Percentiles rank a stretch among this genome's conserved stretches.
Conservation (phyloP, 225 moss, liverwort and hornwort genomes). For the Physcomitrellopsis africana region DNA sequence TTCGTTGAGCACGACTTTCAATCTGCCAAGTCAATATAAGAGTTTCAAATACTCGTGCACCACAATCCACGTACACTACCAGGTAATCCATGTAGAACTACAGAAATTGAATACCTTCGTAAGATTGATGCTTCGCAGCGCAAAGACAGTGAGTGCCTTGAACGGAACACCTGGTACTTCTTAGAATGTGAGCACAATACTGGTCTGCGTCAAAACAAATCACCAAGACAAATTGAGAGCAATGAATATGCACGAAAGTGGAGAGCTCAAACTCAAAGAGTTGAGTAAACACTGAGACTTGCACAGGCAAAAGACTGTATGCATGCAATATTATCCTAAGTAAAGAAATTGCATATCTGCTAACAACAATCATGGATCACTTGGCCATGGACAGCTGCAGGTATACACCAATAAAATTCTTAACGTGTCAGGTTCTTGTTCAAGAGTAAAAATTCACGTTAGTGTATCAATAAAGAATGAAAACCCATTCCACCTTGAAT, state of each 20-base stretch:
- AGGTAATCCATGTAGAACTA: slow-evolving; percentile 4
- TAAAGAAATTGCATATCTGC: background rate
- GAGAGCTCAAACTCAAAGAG: background rate
- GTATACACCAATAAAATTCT: background rate
- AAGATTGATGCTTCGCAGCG: slow-evolving; percentile 78
- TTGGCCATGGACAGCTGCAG: slow-evolving; percentile 8
- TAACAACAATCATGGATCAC: background rate
- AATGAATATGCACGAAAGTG: background rate
- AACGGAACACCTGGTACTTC: slow-evolving; percentile 93
- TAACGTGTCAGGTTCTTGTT: background rate
- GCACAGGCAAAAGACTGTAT: background rate
- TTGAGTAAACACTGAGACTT: background rate
- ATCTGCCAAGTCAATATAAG: slow-evolving; percentile 51
- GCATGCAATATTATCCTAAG: slow-evolving; percentile 17
- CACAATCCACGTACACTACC: background rate
- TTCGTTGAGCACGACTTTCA: slow-evolving; percentile 97
- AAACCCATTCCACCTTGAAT: slow-evolving; percentile 56
- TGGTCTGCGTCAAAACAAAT: slow-evolving; percentile 54
- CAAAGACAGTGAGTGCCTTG: slow-evolving; percentile 91
- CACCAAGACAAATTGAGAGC: slow-evolving; percentile 7
- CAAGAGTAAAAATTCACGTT: slow-evolving; percentile 6
- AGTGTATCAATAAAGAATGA: slow-evolving; percentile 20
- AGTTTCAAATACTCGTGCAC: slow-evolving; percentile 21
- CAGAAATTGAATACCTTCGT: slow-evolving; percentile 60
- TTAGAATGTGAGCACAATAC: slow-evolving; percentile 91